Evolutionary conservation across 441 rosid species (phyloP), one percentile per base, ranked within the genome.

Genomic region (Raphanus hybrid): DNA sequence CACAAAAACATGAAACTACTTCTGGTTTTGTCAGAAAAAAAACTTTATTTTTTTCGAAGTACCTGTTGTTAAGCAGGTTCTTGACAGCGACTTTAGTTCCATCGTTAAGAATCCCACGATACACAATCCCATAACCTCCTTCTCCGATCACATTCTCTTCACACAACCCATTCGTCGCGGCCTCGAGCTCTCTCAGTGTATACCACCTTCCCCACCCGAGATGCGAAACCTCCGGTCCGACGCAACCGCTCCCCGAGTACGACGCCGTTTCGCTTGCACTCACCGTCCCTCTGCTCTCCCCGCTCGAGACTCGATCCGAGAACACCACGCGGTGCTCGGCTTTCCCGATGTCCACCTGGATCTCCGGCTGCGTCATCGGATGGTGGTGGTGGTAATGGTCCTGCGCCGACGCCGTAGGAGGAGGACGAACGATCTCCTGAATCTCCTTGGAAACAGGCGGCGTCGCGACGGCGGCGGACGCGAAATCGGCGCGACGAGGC

Each of bases 121-220:
- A 95, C 5, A 95, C 99, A 84, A 95, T 95, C 67, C 99, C 99
- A 9, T 93, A 95, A 6, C 99, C 97, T 74, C 99, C 98, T 91
- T 95, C 98, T 8, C 98, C 99, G 29, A 93, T 89, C 41, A 95
- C 98, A 89, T 93, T 93, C 86, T 90, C 98, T 64, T 84, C 92
- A 69, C 91, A 82, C 32, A 95, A 82, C 0, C 97, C 96, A 78
- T 86, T 79, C 0, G 97, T 95, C 0, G 99, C 98, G 1, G 87
- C 89, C 75, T 95, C 98, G 16, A 95, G 86, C 81, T 95, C 98
- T 80, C 96, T 85, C 74, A 92, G 81, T 59, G 96, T 95, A 67
- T 92, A 94, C 98, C 99, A 90, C 14, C 94, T 68, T 26, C 99
- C 98, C 99, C 99, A 94, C 32, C 99, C 99, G 2, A 94, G 89